A percentile compares a stretch with the other conserved stretches of the same genome.
phyloP scores from a whole-genome alignment of 805 yeast species.

The Phaffomyces thermotolerans region DNA sequence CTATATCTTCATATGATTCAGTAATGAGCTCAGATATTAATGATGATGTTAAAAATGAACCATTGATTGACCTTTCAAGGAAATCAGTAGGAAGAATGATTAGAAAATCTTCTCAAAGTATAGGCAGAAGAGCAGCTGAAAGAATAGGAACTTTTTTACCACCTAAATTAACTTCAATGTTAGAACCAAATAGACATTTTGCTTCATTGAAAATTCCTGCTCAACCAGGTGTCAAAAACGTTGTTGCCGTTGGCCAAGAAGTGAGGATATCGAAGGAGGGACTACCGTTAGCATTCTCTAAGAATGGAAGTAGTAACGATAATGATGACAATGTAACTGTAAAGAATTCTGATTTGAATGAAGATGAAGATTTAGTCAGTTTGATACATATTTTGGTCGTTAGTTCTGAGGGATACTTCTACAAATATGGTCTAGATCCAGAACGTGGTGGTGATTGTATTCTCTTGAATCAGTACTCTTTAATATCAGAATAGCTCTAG shows the following conservation, averaged over 20 bases:
- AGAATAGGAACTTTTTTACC: constrained; percentile 87
- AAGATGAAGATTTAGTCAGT: constrained; percentile 10
- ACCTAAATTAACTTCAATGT: constrained; percentile 65
- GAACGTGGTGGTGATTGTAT: constrained; percentile 93
- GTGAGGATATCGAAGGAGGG: constrained; percentile 18
- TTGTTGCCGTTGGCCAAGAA: constrained; percentile 40
- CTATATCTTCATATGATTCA: constrained; percentile 22
- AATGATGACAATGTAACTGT: background rate
- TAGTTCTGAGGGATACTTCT: constrained; percentile 74
- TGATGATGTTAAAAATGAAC: constrained; percentile 33
- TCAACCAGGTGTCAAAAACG: constrained; percentile 36
- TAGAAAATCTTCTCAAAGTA: constrained; percentile 67
- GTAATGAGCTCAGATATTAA: constrained; percentile 15
- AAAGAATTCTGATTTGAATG: background rate
- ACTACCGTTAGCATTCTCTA: constrained; percentile 18
- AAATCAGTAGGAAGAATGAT: constrained; percentile 69
- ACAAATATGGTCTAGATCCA: constrained; percentile 74
- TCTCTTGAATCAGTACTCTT: constrained; percentile 61
- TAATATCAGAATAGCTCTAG: constrained; percentile 23
- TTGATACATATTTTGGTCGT: constrained; percentile 55
- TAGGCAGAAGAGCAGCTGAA: constrained; percentile 78
- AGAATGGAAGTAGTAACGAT: constrained; percentile 1
- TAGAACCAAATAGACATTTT: constrained; percentile 88
- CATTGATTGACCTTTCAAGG: constrained; percentile 63
- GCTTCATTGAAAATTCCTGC: constrained; percentile 76